Percentiles rank a stretch among this genome's conserved stretches.
Conservation (phyloP, 1,139 yeast species). For the Debaryomyces udenii region DNA sequence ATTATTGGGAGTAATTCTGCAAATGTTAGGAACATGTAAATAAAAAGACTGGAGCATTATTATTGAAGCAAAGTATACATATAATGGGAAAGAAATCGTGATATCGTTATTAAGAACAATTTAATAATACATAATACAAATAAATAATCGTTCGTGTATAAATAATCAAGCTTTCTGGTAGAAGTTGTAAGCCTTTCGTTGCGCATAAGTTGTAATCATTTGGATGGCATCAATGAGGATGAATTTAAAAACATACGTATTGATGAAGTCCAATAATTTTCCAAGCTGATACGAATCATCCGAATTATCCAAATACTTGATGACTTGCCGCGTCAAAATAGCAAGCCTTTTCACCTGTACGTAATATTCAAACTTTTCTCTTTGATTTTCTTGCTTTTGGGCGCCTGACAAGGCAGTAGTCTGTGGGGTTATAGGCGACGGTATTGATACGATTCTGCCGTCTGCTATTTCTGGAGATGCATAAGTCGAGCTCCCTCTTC, state of each 20-base stretch:
- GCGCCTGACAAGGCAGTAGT: slow-evolving; percentile 16
- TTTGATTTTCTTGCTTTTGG: slow-evolving; percentile 38
- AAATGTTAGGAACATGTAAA: slow-evolving; percentile 84
- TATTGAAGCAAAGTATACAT: background rate
- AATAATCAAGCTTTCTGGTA: slow-evolving; percentile 1
- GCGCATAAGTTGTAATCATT: slow-evolving; percentile 42
- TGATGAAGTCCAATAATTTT: slow-evolving; percentile 41
- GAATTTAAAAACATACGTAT: slow-evolving; percentile 39
- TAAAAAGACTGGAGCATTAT: slow-evolving; percentile 15
- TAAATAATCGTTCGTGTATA: slow-evolving; percentile 10
- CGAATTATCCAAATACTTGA: slow-evolving; percentile 3
- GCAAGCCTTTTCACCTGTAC: slow-evolving; percentile 20
- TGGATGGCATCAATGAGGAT: slow-evolving; percentile 42
- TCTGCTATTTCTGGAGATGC: slow-evolving; percentile 19
- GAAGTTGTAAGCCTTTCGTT: slow-evolving; percentile 22
- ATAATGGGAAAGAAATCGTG: background rate
- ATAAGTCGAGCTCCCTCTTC: slow-evolving; percentile 28
- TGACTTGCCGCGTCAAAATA: slow-evolving; percentile 14
- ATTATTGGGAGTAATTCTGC: slow-evolving; percentile 80
- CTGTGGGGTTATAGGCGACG: slow-evolving; percentile 10
- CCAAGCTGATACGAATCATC: slow-evolving; percentile 20
- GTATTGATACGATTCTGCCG: slow-evolving; percentile 8
- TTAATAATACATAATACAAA: slow-evolving; percentile 14
- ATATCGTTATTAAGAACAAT: background rate
- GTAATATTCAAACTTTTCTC: slow-evolving; percentile 42